Percentiles rank a stretch among this genome's conserved stretches.
These are phyloP conservation scores for Yamadazyma sp. DNA, from an alignment of 1,139 yeast genomes.

Conservation along the genomic window DNA sequence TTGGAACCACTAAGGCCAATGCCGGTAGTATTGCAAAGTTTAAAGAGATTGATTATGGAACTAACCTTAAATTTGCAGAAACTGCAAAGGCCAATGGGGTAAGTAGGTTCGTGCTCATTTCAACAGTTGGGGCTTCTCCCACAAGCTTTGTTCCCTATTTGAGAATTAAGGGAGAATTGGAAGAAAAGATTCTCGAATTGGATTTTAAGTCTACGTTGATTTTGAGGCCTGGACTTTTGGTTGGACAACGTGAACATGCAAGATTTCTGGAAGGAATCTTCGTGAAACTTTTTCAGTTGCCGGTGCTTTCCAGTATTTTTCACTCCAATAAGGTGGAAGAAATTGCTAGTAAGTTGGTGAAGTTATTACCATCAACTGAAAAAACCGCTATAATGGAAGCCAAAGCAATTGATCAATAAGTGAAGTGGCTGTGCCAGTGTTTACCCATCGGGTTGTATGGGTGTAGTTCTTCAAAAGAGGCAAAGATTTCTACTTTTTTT, in stretches of 20 bases:
- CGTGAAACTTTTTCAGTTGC: constrained; percentile 1
- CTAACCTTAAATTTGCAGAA: constrained; percentile 62
- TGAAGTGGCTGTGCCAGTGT: not conserved
- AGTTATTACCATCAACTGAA: not conserved
- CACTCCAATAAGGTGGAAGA: constrained; percentile 18
- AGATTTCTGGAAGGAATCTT: constrained; percentile 27
- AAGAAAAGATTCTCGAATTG: constrained; percentile 23
- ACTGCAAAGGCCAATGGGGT: constrained; percentile 70
- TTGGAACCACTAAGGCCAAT: constrained; percentile 72
- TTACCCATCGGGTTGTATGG: too few relatives aligned
- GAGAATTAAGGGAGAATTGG: constrained; percentile 59
- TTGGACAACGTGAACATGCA: constrained; percentile 56
- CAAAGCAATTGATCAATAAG: not conserved
- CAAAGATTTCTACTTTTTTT: too few relatives aligned
- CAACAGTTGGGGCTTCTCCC: constrained; percentile 58
- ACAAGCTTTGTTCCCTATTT: constrained; percentile 56
- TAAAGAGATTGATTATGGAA: constrained; percentile 66
- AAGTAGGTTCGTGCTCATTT: constrained; percentile 61
- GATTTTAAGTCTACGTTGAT: constrained; percentile 68
- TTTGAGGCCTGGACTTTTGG: constrained; percentile 65
- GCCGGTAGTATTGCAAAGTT: constrained; percentile 66
- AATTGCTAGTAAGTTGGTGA: constrained; percentile 23
- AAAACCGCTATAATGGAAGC: not conserved
- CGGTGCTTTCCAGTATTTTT: constrained; percentile 1
- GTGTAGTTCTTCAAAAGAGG: too few relatives aligned